phyloP scores from a whole-genome alignment of 345 rosid species.

The Theobroma cacao region DNA sequence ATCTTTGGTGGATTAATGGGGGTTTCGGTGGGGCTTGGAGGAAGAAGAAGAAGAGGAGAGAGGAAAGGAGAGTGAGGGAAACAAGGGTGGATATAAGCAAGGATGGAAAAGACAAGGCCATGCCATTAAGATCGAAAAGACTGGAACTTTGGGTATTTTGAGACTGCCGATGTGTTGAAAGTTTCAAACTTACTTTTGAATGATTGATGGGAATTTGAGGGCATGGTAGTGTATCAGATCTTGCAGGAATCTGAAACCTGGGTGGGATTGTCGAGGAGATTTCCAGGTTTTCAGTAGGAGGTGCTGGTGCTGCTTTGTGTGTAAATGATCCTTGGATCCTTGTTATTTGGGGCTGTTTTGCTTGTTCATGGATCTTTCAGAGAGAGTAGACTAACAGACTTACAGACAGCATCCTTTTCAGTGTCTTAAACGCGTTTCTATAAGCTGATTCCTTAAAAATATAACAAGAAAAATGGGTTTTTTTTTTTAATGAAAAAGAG shows the following conservation, averaged over 20 bases:
- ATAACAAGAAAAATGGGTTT: neutral
- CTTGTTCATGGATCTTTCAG: neutral
- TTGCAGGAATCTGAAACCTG: neutral
- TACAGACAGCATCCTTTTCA: neutral
- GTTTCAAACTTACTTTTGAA: neutral
- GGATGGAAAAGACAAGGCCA: slow-evolving; percentile 26
- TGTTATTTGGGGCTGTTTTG: neutral
- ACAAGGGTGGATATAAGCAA: slow-evolving; percentile 36
- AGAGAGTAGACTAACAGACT: neutral
- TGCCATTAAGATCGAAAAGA: slow-evolving; percentile 23
- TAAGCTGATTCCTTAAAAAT: neutral
- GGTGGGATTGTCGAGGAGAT: neutral
- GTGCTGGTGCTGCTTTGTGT: neutral
- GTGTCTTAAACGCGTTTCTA: slow-evolving; percentile 7
- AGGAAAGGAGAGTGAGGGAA: slow-evolving; percentile 43
- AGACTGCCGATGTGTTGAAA: neutral
- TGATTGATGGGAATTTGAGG: neutral
- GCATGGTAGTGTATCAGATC: neutral
- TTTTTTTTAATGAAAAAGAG: too few species aligned
- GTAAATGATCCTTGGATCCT: neutral
- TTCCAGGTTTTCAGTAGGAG: neutral
- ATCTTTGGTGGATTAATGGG: slow-evolving; percentile 41
- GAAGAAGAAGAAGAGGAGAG: slow-evolving; percentile 45
- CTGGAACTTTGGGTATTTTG: neutral
- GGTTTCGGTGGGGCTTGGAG: slow-evolving; percentile 18